These are phyloP conservation scores for Sungouiozyma intestinalis DNA, from an alignment of 805 yeast genomes.

Conservation along the genomic window DNA sequence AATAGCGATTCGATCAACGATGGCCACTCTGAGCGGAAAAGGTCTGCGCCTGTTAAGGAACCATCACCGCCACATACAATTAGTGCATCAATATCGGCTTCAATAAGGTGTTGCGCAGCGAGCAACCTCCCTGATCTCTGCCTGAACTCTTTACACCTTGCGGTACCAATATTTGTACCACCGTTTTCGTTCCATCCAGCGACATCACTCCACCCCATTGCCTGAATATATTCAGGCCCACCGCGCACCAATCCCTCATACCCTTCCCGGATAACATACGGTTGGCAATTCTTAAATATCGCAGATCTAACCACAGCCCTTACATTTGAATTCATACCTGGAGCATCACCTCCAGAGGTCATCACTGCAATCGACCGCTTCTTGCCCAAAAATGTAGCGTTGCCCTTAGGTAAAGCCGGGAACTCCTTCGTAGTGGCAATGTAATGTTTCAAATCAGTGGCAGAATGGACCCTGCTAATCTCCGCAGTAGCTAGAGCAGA, in stretches of 20 bases:
- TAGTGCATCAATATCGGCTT: constrained; percentile 62
- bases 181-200: constrained; percentile 59
- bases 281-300: constrained; percentile 50
- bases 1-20: constrained; percentile 48
- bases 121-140: constrained; percentile 53
- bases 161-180: constrained; percentile 73
- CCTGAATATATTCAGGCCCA: constrained; percentile 39
- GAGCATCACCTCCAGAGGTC: constrained; percentile 78
- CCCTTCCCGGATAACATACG: constrained; percentile 60
- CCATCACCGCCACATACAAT: constrained; percentile 82
- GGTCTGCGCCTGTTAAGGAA: constrained; percentile 70
- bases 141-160: constrained; percentile 55
- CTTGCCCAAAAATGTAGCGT: background rate
- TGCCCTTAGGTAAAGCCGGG: constrained; percentile 11
- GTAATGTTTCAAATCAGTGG: constrained; percentile 9
- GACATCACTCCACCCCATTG: constrained; percentile 64
- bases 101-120: constrained; percentile 55
- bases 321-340: constrained; percentile 72
- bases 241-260: constrained; percentile 65
- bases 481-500: constrained; percentile 4
- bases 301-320: constrained; percentile 62
- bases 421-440: constrained; percentile 7
- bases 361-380: constrained; percentile 52
- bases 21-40: constrained; percentile 70
- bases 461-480: constrained; percentile 11